Conservation (phyloP, 257 asterid genomes). For the Plectranthus barbatus region DNA sequence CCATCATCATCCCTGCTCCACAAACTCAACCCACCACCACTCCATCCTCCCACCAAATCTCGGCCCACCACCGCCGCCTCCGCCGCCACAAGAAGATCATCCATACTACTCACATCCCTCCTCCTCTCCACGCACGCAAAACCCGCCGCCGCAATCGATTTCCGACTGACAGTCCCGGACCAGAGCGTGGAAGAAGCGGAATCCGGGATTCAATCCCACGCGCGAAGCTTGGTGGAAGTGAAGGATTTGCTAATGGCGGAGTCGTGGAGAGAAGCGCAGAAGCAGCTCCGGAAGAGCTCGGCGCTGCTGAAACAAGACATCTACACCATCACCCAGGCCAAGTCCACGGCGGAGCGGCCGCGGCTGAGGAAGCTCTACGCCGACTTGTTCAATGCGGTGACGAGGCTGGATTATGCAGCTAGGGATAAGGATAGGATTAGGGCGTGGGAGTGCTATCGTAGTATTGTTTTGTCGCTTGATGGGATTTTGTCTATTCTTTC, state of each 20-base stretch:
- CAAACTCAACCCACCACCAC: slow-evolving; percentile 7
- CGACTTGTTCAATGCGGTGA: slow-evolving; percentile 42
- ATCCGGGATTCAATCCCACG: slow-evolving; percentile 32
- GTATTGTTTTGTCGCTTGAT: slow-evolving; percentile 33
- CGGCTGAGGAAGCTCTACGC: slow-evolving; percentile 43
- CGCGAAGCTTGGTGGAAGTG: slow-evolving; percentile 28
- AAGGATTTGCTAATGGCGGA: slow-evolving; percentile 40
- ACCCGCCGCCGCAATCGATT: slow-evolving; percentile 35
- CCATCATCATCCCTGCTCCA: slow-evolving; percentile 6
- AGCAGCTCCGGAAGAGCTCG: slow-evolving; percentile 37
- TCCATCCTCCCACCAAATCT: slow-evolving; percentile 5
- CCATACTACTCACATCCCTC: slow-evolving; percentile 2
- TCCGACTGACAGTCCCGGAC: slow-evolving; percentile 56
- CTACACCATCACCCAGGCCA: slow-evolving; percentile 53
- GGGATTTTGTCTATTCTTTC: slow-evolving; percentile 34
- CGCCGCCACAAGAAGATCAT: slow-evolving; percentile 21
- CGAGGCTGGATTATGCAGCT: slow-evolving; percentile 65
- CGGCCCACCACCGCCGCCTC: slow-evolving; percentile 9
- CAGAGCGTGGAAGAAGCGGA: slow-evolving; percentile 61
- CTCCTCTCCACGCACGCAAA: background rate
- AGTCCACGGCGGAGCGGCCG: slow-evolving; percentile 47
- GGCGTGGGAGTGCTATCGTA: slow-evolving; percentile 35
- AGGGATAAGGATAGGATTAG: slow-evolving; percentile 51
- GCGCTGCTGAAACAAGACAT: slow-evolving; percentile 56
- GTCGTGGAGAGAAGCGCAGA: slow-evolving; percentile 62